Base-by-base conservation (phyloP, 768 basidiomycete genomes). In the Trametopsis cervina region DNA sequence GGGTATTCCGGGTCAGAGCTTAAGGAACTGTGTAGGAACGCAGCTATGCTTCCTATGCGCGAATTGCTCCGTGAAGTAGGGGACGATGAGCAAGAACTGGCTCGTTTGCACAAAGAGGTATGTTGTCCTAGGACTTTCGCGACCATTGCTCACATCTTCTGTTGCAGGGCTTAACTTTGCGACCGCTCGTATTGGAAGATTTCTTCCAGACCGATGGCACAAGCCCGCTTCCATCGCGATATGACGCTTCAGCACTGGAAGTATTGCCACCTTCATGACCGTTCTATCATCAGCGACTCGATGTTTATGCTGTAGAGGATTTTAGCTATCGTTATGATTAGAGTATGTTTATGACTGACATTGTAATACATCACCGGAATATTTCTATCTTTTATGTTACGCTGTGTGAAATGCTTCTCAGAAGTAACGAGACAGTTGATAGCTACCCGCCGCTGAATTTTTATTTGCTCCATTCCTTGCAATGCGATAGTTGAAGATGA, bases 1-100 rank as follows among this genome's bases (percentile, higher is more conserved):
- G 87, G 89, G 1, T 69, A 81, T 21, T 94, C 92, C 1, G 94
- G 95, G 3, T 92, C 91, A 2, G 95, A 97, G 63, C 67, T 98
- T 46, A 80, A 84, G 57, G 95, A 99, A 67, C 71, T 94, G 12
- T 97, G 94, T 64, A 75, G 95, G 46, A 92, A 83, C 56, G 94
- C 95, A 1, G 93, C 90, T 0, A 95, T 97, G 92, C 77, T 83
- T 1, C 90, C 92, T 4, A 85, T 94, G 18, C 78, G 89, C 22
- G 91, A 94, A 60, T 85, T 81, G 55, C 81, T 93, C 73, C 73
- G 81, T 27, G 68, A 69, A 66, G 57, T 71, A 60, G 60, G 66
- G 59, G 53, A 65, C 66, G 60, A 78, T 58, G 62, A 76, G 63
- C 69, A 79, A 63, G 54, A 78, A 65, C 68, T 75, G 47, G 70